A percentile compares a stretch with the other conserved stretches of the same genome.
phyloP scores from a whole-genome alignment of 352 stramenopile species.

The Phytopythium sindhum region DNA sequence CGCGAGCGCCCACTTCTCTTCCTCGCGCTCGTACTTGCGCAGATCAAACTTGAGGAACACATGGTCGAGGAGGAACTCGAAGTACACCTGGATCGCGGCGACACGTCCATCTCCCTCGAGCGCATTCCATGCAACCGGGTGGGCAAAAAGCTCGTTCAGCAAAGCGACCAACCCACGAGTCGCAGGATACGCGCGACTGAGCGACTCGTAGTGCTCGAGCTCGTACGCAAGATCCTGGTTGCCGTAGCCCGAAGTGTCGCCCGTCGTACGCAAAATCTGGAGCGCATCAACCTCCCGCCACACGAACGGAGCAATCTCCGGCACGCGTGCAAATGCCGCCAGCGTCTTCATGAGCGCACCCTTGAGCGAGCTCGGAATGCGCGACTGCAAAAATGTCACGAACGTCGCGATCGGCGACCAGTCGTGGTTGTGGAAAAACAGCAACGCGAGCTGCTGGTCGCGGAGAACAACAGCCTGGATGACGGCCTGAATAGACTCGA shows the following conservation, averaged over 20 bases:
- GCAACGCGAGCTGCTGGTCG: conserved; percentile 67
- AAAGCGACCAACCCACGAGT: conserved; percentile 75
- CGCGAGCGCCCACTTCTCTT: conserved; percentile 81
- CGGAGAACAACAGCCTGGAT: conserved; percentile 70
- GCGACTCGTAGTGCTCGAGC: conserved; percentile 81
- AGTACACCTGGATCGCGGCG: conserved; percentile 80
- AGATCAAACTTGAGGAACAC: conserved; percentile 85
- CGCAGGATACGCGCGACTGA: conserved; percentile 73
- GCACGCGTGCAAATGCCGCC: conserved; percentile 66
- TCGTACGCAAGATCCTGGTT: conserved; percentile 82
- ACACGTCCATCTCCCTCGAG: conserved; percentile 74
- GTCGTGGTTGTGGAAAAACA: conserved; percentile 87
- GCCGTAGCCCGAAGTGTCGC: conserved; percentile 55
- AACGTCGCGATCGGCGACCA: conserved; percentile 82
- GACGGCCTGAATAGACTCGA: conserved; percentile 76
- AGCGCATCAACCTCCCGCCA: conserved; percentile 83
- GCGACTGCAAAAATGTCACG: conserved; percentile 77
- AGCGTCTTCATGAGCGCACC: conserved; percentile 85
- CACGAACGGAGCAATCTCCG: conserved; percentile 78
- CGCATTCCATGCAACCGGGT: conserved; percentile 67
- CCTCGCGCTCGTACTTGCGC: conserved; percentile 77
- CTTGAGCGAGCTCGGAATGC: conserved; percentile 81
- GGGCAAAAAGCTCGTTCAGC: conserved; percentile 73
- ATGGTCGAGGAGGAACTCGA: conserved; percentile 78
- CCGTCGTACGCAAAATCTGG: conserved; percentile 77